Evolutionary conservation across 306 rosid species (phyloP), one percentile per base, ranked within the genome.

Genomic region (Begonia masoniana): DNA sequence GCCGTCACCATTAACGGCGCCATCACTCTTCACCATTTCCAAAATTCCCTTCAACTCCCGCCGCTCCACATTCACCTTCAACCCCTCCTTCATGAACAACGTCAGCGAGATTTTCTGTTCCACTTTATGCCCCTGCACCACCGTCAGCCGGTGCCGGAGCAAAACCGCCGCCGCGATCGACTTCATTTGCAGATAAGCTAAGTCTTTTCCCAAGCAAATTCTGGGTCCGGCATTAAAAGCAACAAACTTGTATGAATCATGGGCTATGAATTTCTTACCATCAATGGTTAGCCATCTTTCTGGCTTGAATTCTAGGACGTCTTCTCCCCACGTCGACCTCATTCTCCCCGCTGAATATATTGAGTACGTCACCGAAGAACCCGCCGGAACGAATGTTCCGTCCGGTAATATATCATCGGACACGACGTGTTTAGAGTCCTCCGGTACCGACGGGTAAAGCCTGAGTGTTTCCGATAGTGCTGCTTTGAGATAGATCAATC

Each of bases 171-270:
- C 82, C 0, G 88, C 88, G 0, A 91, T 68, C 0, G 96, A 85
- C 68, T 85, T 91, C 97, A 91, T 91, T 61, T 91, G 97, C 15
- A 91, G 52, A 46, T 85, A 83, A 0, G 97, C 96, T 56, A 91
- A 62, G 62, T 91, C 97, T 66, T 79, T 91, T 49, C 97, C 97
- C 12, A 91, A 67, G 17, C 97, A 91, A 23, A 81, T 83, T 56
- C 97, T 85, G 3, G 97, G 97, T 45, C 97, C 97, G n/a, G 96
- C 95, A 54, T 83, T 91, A 66, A 91, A 91, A 0, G 97, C 83
- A 36, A 86, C 84, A 71, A 74, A 91, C 69, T 76, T 91, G 68
- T 73, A 85, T 59, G 91, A 56, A 46, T 83, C 94, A 46, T 81
- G 84, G 79, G 59, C 73, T 12, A 43, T 53, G 69, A 87, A 81